phyloP scores from a whole-genome alignment of 345 rosid genomes.

The Brassica incana region DNA sequence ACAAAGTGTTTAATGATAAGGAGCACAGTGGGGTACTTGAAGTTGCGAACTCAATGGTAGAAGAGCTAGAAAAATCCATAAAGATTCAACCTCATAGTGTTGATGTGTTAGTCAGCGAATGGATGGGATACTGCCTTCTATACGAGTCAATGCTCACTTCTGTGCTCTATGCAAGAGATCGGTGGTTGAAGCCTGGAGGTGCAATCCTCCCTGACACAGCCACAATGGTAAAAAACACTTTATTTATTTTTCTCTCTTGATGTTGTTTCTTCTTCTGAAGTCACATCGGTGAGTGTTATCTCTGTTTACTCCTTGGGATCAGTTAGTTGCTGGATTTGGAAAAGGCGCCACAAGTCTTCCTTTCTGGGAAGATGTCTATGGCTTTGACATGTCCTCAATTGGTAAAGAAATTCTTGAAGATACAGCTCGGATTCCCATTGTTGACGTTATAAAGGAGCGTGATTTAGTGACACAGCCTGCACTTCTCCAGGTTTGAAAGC shows the following conservation, averaged over 20 bases:
- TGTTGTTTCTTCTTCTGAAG: background rate
- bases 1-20: constrained; percentile 50
- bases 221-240: constrained; percentile 54
- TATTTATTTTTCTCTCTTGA: background rate
- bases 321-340: constrained; percentile 95
- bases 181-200: constrained; percentile 98
- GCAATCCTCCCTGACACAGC: constrained; percentile 97
- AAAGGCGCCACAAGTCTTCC: constrained; percentile 83
- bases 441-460: constrained; percentile 61
- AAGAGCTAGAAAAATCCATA: constrained; percentile 60
- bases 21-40: constrained; percentile 57
- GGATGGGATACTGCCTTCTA: constrained; percentile 99
- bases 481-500: constrained; percentile 57
- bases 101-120: constrained; percentile 87
- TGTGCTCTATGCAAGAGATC: constrained; percentile 91
- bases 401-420: constrained; percentile 75
- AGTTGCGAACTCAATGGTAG: constrained; percentile 87
- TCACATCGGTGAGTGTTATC: background rate
- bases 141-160: constrained; percentile 95
- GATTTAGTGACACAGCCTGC: constrained; percentile 68
- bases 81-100: constrained; percentile 69
- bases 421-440: constrained; percentile 68
- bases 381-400: constrained; percentile 83
- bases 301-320: constrained; percentile 13
- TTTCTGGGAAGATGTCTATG: constrained; percentile 91